Percentiles rank a stretch among this genome's conserved stretches.
phyloP scores from a whole-genome alignment of 2,329 filamentous ascomycete species.

The Epichloe gansuensis region DNA sequence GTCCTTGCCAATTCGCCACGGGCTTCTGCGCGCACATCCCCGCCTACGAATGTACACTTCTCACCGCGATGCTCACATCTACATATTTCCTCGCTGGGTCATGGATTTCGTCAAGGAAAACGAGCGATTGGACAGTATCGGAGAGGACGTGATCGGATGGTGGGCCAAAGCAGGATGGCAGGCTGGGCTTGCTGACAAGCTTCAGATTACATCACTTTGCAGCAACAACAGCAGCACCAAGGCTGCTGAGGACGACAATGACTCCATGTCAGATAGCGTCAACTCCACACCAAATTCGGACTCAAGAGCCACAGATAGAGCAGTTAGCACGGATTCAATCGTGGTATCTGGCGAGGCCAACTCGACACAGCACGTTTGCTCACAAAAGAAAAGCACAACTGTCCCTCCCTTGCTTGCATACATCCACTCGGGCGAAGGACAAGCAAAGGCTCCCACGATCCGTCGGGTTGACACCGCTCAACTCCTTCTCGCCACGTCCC shows the following conservation, averaged over 20 bases:
- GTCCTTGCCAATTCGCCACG: constrained; percentile 60
- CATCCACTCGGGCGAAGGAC: constrained; percentile 48
- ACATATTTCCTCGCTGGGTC: constrained; percentile 86
- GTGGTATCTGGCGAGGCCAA: background rate
- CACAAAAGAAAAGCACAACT: constrained; percentile 8
- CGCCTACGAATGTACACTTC: constrained; percentile 69
- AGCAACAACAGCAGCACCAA: constrained; percentile 24
- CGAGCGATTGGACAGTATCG: constrained; percentile 72
- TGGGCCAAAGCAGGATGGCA: constrained; percentile 96
- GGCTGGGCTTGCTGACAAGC: constrained; percentile 61
- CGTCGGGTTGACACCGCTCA: constrained; percentile 80
- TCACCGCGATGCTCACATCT: constrained; percentile 85
- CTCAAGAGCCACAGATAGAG: constrained; percentile 9
- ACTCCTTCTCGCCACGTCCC: constrained; percentile 66
- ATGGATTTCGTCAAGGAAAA: constrained; percentile 72
- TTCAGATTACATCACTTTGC: constrained; percentile 54
- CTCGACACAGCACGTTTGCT: background rate
- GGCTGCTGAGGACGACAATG: constrained; percentile 24
- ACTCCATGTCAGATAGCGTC: constrained; percentile 17
- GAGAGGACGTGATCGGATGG: constrained; percentile 85
- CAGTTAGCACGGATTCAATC: background rate
- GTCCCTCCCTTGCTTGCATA: constrained; percentile 72
- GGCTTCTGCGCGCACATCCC: constrained; percentile 61
- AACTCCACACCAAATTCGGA: constrained; percentile 14
- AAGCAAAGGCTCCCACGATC: constrained; percentile 48